These are phyloP conservation scores for Septoria linicola DNA, from an alignment of 2,329 filamentous ascomycete genomes.

Conservation along the genomic window DNA sequence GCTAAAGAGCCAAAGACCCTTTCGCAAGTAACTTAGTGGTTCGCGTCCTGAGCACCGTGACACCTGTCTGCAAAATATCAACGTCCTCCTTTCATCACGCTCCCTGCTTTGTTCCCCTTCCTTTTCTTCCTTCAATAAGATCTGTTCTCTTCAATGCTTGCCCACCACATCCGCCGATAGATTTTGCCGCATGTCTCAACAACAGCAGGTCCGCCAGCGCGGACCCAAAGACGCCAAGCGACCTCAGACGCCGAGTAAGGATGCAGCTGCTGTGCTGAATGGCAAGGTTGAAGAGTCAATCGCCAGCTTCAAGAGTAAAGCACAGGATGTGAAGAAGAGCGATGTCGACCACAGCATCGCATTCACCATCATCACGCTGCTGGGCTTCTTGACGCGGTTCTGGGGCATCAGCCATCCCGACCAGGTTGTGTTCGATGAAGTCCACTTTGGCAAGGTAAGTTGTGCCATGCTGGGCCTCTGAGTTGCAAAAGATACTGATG, in stretches of 20 bases:
- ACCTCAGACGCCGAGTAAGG: conserved; percentile 26
- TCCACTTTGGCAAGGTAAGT: conserved; percentile 96
- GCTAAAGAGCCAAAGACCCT: too few species aligned
- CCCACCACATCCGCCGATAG: background rate
- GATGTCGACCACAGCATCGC: conserved; percentile 84
- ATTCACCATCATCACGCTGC: conserved; percentile 70
- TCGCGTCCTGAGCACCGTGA: too few species aligned
- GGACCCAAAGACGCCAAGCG: conserved; percentile 27
- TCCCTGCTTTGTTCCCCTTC: conserved; percentile 2
- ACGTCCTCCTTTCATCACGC: conserved; percentile 15
- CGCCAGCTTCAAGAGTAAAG: conserved; percentile 38
- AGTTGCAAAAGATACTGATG: background rate
- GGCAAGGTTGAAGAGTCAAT: conserved; percentile 43
- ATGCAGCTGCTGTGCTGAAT: conserved; percentile 22
- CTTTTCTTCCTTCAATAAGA: background rate
- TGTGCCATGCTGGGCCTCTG: too few species aligned
- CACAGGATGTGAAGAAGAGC: conserved; percentile 32
- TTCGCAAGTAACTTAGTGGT: too few species aligned
- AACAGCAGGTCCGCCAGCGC: conserved; percentile 24
- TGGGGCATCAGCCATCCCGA: conserved; percentile 94
- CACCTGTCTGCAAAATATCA: conserved; percentile 9
- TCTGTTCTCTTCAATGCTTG: background rate
- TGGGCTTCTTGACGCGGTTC: conserved; percentile 91
- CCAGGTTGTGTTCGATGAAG: conserved; percentile 97
- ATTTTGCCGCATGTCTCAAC: conserved; percentile 14